These are phyloP conservation scores for Ogataea trehaloabstinens DNA, from an alignment of 805 yeast species.

Conservation along the genomic window DNA sequence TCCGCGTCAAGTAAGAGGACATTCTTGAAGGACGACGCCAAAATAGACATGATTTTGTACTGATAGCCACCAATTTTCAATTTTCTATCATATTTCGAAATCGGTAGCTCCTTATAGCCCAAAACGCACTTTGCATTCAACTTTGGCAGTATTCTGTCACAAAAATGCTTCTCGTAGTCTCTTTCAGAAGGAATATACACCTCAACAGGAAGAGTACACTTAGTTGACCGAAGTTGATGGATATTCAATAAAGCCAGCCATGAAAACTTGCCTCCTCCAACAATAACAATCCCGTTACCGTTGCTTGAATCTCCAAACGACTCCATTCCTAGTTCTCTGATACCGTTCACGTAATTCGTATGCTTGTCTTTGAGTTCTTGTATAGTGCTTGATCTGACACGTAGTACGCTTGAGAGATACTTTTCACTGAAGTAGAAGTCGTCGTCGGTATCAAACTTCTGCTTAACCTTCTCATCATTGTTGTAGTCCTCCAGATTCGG, in stretches of 20 bases:
- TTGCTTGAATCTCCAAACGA: constrained; percentile 25
- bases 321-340: constrained; percentile 38
- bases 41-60: constrained; percentile 48
- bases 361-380: constrained; percentile 20
- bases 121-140: constrained; percentile 47
- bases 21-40: constrained; percentile 45
- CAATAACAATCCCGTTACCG: constrained; percentile 43
- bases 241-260: constrained; percentile 52
- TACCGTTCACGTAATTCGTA: constrained; percentile 8
- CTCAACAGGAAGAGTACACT: constrained; percentile 49
- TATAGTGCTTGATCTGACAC: constrained; percentile 32
- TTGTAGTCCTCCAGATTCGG: constrained; percentile 44
- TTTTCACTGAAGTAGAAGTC: constrained; percentile 44
- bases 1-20: constrained; percentile 52
- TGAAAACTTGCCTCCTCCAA: constrained; percentile 52
- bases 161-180: constrained; percentile 47
- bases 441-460: constrained; percentile 39
- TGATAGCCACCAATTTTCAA: constrained; percentile 45
- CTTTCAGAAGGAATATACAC: constrained; percentile 42
- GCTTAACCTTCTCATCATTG: constrained; percentile 39
- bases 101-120: constrained; percentile 34
- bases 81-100: constrained; percentile 16
- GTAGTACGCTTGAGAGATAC: constrained; percentile 43
- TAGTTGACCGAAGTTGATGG: constrained; percentile 42
- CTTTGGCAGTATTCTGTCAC: constrained; percentile 40